These are phyloP conservation scores for Eleusine coracana DNA, from an alignment of 176 grass and related monocot species.

Conservation along the genomic window DNA sequence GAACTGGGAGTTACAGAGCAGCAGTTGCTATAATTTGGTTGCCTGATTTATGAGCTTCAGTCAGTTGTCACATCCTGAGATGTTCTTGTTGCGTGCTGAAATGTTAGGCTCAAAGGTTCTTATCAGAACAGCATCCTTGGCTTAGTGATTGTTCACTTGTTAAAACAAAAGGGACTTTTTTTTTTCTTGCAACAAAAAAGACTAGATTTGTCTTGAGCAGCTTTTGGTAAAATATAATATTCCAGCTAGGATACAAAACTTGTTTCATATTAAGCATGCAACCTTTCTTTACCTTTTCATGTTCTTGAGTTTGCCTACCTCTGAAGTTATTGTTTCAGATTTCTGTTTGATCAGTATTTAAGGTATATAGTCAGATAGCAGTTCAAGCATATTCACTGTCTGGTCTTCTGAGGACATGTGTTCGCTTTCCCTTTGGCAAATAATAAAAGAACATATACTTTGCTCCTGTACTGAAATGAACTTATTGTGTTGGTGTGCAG, in stretches of 20 bases:
- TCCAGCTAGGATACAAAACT: background rate
- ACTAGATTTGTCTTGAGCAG: background rate
- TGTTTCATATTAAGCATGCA: background rate
- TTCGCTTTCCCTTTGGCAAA: background rate
- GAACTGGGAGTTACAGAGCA: background rate
- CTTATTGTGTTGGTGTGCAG: conserved; percentile 32
- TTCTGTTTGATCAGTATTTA: background rate
- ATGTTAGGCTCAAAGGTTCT: background rate
- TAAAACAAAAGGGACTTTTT: no score
- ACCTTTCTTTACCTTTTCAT: background rate
- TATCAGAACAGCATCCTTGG: background rate
- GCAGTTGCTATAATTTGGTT: background rate
- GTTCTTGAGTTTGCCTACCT: background rate
- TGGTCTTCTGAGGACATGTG: background rate
- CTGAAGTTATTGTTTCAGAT: background rate
- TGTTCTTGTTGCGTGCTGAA: background rate
- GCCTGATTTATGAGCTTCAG: background rate
- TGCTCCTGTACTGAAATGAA: background rate
- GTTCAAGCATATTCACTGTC: background rate
- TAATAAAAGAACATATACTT: background rate
- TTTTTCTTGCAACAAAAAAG: no score
- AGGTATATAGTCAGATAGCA: background rate
- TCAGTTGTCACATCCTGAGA: background rate
- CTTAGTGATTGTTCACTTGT: background rate
- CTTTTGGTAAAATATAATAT: background rate